Percentiles rank a stretch among this genome's conserved stretches.
These are phyloP conservation scores for Metschnikowia reukaufii DNA, from an alignment of 805 yeast species.

Conservation along the genomic window DNA sequence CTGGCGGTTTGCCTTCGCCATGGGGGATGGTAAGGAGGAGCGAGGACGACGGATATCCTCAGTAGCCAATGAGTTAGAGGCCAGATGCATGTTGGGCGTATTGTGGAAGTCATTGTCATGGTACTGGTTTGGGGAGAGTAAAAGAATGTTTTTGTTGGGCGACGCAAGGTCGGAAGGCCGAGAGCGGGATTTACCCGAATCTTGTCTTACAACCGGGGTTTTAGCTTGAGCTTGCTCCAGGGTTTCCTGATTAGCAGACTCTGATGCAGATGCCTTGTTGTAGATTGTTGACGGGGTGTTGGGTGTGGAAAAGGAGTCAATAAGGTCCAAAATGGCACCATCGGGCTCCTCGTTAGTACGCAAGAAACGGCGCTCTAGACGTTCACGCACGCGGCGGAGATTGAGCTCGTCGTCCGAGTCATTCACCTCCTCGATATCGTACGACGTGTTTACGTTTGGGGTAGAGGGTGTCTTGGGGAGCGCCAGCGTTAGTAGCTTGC, in stretches of 20 bases:
- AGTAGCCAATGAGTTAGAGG: slow-evolving; percentile 8
- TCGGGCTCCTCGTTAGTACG: slow-evolving; percentile 12
- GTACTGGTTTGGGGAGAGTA: slow-evolving; percentile 40
- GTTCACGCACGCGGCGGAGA: slow-evolving; percentile 17
- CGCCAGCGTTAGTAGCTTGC: slow-evolving; percentile 8
- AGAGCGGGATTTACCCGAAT: background rate
- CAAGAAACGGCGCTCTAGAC: slow-evolving; percentile 17
- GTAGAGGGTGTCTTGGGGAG: slow-evolving; percentile 2
- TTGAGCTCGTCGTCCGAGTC: slow-evolving; percentile 40
- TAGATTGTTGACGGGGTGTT: slow-evolving; percentile 20
- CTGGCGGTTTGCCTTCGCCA: slow-evolving; percentile 44
- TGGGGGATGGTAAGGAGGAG: slow-evolving; percentile 38
- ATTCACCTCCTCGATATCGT: slow-evolving; percentile 41
- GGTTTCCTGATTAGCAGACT: slow-evolving; percentile 8
- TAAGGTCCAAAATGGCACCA: slow-evolving; percentile 24
- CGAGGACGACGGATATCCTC: slow-evolving; percentile 26
- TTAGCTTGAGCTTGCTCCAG: slow-evolving; percentile 20
- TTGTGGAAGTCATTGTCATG: slow-evolving; percentile 35
- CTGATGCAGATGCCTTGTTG: slow-evolving; percentile 3
- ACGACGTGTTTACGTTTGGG: slow-evolving; percentile 3
- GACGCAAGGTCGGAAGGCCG: slow-evolving; percentile 7
- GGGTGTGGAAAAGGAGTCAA: slow-evolving; percentile 21
- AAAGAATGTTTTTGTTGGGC: slow-evolving; percentile 32
- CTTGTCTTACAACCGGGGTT: slow-evolving; percentile 5
- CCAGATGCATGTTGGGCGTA: slow-evolving; percentile 14